Percentiles rank a stretch among this genome's conserved stretches.
Conservation (phyloP, 345 rosid genomes). For the Lepidium aucheri region DNA sequence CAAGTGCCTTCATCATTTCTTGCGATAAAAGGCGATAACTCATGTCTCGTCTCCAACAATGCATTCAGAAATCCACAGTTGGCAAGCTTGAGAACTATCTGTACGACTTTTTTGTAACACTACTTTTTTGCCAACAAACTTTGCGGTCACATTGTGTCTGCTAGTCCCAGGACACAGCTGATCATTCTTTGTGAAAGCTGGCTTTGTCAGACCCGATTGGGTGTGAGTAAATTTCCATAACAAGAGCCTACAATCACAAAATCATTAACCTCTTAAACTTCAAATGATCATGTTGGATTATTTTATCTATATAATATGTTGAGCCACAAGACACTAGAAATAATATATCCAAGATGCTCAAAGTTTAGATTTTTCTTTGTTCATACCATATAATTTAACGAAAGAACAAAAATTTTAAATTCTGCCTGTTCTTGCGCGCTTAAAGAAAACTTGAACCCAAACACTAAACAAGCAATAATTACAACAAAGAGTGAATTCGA, state of each 20-base stretch:
- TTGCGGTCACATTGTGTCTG: conserved; percentile 75
- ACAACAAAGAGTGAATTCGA: too few relatives aligned
- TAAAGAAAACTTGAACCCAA: too few relatives aligned
- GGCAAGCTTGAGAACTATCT: conserved; percentile 63
- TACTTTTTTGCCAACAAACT: conserved; percentile 65
- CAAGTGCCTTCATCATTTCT: conserved; percentile 81
- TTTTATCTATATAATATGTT: not conserved
- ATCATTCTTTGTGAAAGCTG: conserved; percentile 73
- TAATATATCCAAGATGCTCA: not conserved
- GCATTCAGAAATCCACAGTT: conserved; percentile 69
- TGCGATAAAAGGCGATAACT: conserved; percentile 71
- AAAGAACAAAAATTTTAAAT: too few relatives aligned
- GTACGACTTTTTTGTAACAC: conserved; percentile 73
- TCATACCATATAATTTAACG: too few relatives aligned
- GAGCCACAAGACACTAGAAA: not conserved
- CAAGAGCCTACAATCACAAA: conserved; percentile 15
- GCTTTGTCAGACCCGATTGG: conserved; percentile 63
- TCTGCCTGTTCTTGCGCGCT: too few relatives aligned
- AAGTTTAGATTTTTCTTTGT: too few relatives aligned
- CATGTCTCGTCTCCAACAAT: conserved; percentile 94
- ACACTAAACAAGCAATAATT: too few relatives aligned
- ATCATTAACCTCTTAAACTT: not conserved
- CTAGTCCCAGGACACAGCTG: conserved; percentile 82
- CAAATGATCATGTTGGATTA: not conserved
- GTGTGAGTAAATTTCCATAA: conserved; percentile 56